Evolutionary conservation across 345 rosid genomes (phyloP), one percentile per base, ranked within the genome.

Genomic region (Salix caprea): DNA sequence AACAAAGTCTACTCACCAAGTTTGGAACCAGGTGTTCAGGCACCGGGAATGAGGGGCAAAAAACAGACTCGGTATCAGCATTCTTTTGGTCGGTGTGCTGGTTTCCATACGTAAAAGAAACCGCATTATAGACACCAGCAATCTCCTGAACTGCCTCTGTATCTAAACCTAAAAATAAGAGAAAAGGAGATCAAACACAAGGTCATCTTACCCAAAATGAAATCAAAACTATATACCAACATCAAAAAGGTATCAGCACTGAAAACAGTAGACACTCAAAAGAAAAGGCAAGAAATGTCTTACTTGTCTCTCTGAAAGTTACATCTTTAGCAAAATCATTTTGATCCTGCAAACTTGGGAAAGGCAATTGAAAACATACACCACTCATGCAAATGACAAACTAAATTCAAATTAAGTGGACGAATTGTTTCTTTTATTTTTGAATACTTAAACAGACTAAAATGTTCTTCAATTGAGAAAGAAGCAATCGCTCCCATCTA

Each of bases 61-160:
- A 96, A 67, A 70, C 84, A 85, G 92, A 83, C 37, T 87, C 91
- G 3, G 56, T 76, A 74, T 88, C 89, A 56, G 81, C 68, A 75
- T 68, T 74, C 81, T 82, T 90, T 75, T 77, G 84, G 61, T 84
- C 82, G 58, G 19, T 37, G 37, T 82, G 71, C 74, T 89, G 32
- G 73, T 84, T 84, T 84, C 94, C 97, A 78, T 96, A 96, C 30
- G 94, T 86, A 78, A 90, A 91, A 21, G 90, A 86, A 69, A 93
- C 94, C 48, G 96, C 86, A 67, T 77, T 80, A 84, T 80, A 91
- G 74, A 88, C 86, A 80, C 78, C 82, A 23, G 48, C 67, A 80
- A 71, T 83, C 42, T 67, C 80, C 71, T 30, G 74, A 81, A 54
- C 91, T 73, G 81, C 78, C 71, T 68, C 88, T 72, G 81, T 77